A percentile compares a stretch with the other conserved stretches of the same genome.
phyloP scores from a whole-genome alignment of 148 eudicot genomes.

The Oxyria digyna region DNA sequence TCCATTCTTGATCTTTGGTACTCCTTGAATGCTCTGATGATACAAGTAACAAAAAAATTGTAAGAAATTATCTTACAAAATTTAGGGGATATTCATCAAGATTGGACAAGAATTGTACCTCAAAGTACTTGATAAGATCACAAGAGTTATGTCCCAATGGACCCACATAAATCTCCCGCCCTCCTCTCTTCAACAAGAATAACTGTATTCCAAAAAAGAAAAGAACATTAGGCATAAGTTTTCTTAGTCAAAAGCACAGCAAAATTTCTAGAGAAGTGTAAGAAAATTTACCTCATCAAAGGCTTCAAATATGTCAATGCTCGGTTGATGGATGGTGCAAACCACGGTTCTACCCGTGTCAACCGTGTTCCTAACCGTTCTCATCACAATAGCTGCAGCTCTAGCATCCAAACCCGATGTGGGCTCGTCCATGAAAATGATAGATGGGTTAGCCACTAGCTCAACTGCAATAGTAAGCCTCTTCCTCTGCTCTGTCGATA shows the following conservation, averaged over 20 bases:
- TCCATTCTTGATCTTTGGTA: conserved; percentile 3
- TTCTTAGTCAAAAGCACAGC: no score
- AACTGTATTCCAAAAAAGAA: conserved; percentile 1
- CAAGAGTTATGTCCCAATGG: conserved; percentile 4
- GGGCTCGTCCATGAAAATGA: conserved; percentile 69
- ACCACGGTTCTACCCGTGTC: conserved; percentile 51
- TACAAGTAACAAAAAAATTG: no score
- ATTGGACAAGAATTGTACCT: not conserved
- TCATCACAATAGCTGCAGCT: conserved; percentile 69
- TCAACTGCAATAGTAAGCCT: conserved; percentile 66
- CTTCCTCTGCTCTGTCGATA: conserved; percentile 63
- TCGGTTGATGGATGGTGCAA: conserved; percentile 69
- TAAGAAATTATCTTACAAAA: no score
- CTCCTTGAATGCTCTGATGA: conserved; percentile 9
- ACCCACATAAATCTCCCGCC: conserved; percentile 10
- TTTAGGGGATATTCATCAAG: not conserved
- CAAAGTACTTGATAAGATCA: conserved; percentile 9
- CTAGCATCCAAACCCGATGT: conserved; percentile 70
- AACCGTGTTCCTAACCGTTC: conserved; percentile 42
- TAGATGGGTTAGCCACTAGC: conserved; percentile 60
- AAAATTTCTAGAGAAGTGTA: no score
- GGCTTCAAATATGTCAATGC: conserved; percentile 52
- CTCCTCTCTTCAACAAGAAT: conserved; percentile 12
- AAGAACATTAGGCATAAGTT: not conserved
- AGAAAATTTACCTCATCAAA: conserved; percentile 73